phyloP scores from a whole-genome alignment of 2,329 filamentous ascomycete species.

The Tolypocladium tundrense region DNA sequence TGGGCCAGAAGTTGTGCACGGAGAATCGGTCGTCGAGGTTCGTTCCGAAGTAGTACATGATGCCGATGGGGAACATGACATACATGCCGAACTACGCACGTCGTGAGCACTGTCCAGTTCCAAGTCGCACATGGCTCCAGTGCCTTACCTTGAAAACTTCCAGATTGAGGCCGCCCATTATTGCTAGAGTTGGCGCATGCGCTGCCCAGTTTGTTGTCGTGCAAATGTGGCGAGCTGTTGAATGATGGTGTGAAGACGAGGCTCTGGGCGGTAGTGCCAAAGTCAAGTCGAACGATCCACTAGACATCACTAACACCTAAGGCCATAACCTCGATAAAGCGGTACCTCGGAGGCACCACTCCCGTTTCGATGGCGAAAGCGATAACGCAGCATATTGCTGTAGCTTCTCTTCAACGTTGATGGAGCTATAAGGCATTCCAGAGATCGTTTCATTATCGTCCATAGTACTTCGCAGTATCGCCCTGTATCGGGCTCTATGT shows the following conservation, averaged over 20 bases:
- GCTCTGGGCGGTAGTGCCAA: constrained; percentile 1
- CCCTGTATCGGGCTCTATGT: neutral
- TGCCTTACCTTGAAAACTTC: constrained; percentile 80
- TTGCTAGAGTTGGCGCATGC: constrained; percentile 5
- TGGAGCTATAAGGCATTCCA: neutral
- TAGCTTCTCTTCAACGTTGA: neutral
- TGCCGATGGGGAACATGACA: constrained; percentile 95
- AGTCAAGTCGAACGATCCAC: neutral
- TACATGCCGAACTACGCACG: constrained; percentile 81
- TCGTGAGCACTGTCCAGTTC: neutral
- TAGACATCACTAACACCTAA: neutral
- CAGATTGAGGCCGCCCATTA: constrained; percentile 76
- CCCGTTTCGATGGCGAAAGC: neutral
- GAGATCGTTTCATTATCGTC: neutral
- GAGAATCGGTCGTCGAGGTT: constrained; percentile 90
- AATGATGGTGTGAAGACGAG: neutral
- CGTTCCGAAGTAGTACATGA: constrained; percentile 99
- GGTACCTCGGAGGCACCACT: neutral
- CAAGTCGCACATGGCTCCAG: neutral
- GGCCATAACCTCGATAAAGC: constrained; percentile 10
- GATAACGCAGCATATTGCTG: neutral
- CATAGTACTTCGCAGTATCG: neutral
- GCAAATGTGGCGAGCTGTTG: neutral
- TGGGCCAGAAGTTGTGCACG: constrained; percentile 91
- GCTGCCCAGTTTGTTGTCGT: neutral